These are phyloP conservation scores for Metschnikowia cubensis DNA, from an alignment of 805 yeast species.

Conservation along the genomic window DNA sequence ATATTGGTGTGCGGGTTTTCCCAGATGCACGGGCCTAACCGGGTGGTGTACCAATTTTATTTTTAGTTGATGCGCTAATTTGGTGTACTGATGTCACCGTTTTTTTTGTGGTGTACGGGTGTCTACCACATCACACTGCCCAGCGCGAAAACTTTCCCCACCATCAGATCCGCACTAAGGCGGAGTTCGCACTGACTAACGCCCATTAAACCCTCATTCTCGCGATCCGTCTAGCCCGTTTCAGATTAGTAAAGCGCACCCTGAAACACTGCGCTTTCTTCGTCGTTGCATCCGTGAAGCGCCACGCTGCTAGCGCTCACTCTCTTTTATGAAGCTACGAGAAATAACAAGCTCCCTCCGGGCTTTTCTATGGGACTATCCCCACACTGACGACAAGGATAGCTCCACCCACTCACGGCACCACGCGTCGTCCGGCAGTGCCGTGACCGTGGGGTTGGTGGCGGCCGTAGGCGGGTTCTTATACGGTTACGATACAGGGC, in stretches of 20 bases:
- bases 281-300: not conserved
- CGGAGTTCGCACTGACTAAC: conserved; percentile 1
- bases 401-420: conserved; percentile 34
- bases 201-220: not conserved
- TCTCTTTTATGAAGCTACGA: conserved; percentile 6
- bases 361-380: conserved; percentile 31
- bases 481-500: conserved; percentile 87
- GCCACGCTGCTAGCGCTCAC: not conserved
- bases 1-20: too few species aligned
- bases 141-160: conserved; percentile 7
- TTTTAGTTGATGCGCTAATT: too few species aligned
- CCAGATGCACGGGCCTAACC: too few species aligned
- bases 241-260: too few species aligned
- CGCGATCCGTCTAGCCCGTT: not conserved
- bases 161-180: conserved; percentile 2
- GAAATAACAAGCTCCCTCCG: conserved; percentile 13
- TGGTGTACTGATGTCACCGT: too few species aligned
- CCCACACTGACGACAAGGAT: conserved; percentile 33
- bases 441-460: conserved; percentile 68
- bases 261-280: not conserved
- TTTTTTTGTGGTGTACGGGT: conserved; percentile 3
- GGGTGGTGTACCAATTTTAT: too few species aligned
- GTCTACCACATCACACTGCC: not conserved
- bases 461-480: conserved; percentile 91
- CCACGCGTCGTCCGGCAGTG: conserved; percentile 55